Evolutionary conservation across 176 grass and related monocot species (phyloP).

Genomic region (Carex kokanica): DNA sequence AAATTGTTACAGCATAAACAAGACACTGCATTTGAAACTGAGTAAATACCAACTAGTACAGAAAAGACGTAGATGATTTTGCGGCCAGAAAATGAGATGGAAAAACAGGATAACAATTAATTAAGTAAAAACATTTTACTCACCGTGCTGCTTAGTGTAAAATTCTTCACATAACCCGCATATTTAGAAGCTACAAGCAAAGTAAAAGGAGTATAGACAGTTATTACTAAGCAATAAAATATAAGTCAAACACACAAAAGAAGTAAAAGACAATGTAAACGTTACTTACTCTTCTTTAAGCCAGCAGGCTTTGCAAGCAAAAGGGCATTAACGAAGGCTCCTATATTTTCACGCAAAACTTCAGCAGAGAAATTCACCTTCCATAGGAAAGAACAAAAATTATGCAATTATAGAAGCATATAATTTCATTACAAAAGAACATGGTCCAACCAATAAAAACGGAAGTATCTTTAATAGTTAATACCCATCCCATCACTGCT

Average conservation of each 20-base stretch:
- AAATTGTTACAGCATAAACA: background rate
- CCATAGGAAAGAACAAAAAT: conserved; percentile 36
- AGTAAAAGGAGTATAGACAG: conserved; percentile 19
- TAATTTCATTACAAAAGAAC: background rate
- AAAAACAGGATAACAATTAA: conserved; percentile 5
- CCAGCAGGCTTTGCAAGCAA: conserved; percentile 92
- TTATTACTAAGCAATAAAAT: conserved; percentile 17
- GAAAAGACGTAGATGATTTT: background rate
- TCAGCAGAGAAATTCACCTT: conserved; percentile 93
- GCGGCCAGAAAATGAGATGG: background rate
- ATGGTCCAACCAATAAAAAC: background rate
- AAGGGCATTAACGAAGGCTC: conserved; percentile 90
- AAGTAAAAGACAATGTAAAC: conserved; percentile 13
- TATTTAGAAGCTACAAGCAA: conserved; percentile 91
- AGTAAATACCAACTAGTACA: background rate
- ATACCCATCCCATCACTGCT: background rate
- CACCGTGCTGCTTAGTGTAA: conserved; percentile 85
- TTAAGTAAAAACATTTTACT: conserved; percentile 33
- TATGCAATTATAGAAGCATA: conserved; percentile 12
- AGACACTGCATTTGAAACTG: background rate
- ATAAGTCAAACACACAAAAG: conserved; percentile 9
- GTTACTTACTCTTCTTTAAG: conserved; percentile 87
- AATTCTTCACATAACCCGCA: conserved; percentile 95
- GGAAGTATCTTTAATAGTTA: background rate
- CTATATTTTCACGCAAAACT: conserved; percentile 85